Evolutionary conservation across 768 basidiomycete genomes (phyloP).

Genomic region (Auricularia heimuer): DNA sequence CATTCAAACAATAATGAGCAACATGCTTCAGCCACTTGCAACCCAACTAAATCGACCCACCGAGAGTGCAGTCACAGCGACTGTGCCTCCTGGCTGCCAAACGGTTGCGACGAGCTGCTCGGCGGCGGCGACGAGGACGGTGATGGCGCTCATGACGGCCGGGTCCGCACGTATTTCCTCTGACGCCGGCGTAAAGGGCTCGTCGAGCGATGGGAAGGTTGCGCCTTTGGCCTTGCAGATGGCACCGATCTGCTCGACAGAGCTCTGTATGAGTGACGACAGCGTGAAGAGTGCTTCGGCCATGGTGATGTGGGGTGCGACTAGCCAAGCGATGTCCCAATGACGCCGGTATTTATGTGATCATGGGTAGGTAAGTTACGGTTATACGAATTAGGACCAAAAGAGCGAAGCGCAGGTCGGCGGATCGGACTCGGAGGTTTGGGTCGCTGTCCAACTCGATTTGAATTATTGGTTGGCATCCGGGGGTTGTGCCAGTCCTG

Average conservation of each 20-base stretch:
- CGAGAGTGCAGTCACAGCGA: neutral
- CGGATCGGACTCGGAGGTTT: too few relatives aligned
- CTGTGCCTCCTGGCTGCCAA: neutral
- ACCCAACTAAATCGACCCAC: neutral
- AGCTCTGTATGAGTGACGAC: neutral
- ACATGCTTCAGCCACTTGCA: neutral
- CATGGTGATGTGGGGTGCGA: neutral
- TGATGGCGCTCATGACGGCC: neutral
- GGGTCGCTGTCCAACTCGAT: too few relatives aligned
- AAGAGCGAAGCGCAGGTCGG: too few relatives aligned
- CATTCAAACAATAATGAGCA: neutral
- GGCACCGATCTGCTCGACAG: neutral
- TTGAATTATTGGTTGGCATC: too few relatives aligned
- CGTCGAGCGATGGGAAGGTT: neutral
- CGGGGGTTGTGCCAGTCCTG: too few relatives aligned
- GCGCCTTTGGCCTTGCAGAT: neutral
- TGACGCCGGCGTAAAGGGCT: neutral
- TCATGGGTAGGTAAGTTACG: too few relatives aligned
- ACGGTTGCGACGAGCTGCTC: neutral
- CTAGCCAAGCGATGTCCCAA: too few relatives aligned
- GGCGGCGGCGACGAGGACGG: neutral
- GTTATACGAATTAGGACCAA: too few relatives aligned
- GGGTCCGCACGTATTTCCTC: neutral
- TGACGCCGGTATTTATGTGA: too few relatives aligned
- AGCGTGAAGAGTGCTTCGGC: neutral